phyloP scores from a whole-genome alignment of 371 early-diverging fungal species.

The Mortierella polycephala region DNA sequence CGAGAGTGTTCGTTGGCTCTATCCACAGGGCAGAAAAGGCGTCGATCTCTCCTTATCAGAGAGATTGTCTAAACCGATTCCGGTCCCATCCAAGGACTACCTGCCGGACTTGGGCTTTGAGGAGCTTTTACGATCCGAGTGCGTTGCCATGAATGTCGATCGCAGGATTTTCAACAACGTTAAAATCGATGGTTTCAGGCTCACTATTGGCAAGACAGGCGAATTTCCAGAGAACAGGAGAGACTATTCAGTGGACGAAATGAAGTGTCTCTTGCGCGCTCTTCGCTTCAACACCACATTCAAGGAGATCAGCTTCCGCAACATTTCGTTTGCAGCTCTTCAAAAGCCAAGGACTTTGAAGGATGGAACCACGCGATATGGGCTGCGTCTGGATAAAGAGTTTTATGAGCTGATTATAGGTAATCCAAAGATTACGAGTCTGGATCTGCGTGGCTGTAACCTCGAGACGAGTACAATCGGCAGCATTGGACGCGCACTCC shows the following conservation, averaged over 20 bases:
- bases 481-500: slow-evolving; percentile 41
- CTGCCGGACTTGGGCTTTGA: slow-evolving; percentile 40
- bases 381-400: slow-evolving; percentile 45
- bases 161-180: slow-evolving; percentile 35
- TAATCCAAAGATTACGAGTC: slow-evolving; percentile 31
- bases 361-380: slow-evolving; percentile 40
- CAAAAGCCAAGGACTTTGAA: slow-evolving; percentile 38
- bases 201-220: slow-evolving; percentile 26
- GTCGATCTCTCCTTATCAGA: slow-evolving; percentile 31
- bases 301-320: slow-evolving; percentile 43
- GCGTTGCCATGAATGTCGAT: slow-evolving; percentile 43
- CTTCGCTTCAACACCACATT: slow-evolving; percentile 46
- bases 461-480: slow-evolving; percentile 44
- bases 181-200: slow-evolving; percentile 25
- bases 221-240: slow-evolving; percentile 12
- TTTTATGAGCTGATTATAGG: slow-evolving; percentile 49
- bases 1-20: slow-evolving; percentile 47
- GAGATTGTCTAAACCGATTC: slow-evolving; percentile 26
- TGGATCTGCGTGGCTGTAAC: slow-evolving; percentile 35
- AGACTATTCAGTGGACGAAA: slow-evolving; percentile 44
- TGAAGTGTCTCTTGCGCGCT: slow-evolving; percentile 44
- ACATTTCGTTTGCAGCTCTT: slow-evolving; percentile 31
- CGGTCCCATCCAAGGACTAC: slow-evolving; percentile 46
- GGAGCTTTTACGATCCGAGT: slow-evolving; percentile 39
- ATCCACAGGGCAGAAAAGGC: slow-evolving; percentile 40